These are phyloP conservation scores for Hyparrhenia diplandra DNA, from an alignment of 176 grass and related monocot genomes.

Conservation along the genomic window DNA sequence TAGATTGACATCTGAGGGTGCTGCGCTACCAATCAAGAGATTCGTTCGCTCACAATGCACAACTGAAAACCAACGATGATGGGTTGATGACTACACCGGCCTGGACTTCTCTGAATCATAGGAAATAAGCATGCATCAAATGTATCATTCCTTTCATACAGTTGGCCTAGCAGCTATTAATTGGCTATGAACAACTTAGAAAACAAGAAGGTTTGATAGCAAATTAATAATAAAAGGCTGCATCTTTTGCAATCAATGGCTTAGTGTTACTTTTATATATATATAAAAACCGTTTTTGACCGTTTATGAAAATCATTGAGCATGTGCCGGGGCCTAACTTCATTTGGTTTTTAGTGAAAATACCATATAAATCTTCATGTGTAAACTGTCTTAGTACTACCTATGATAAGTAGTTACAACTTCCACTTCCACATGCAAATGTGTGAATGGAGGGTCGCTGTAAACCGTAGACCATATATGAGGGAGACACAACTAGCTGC, in stretches of 20 bases:
- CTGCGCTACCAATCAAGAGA: not conserved
- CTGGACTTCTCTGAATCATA: not conserved
- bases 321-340: not conserved
- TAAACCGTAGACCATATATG: not conserved
- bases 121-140: not conserved
- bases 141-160: not conserved
- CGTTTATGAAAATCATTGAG: not conserved
- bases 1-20: not conserved
- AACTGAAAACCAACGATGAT: not conserved
- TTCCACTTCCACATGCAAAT: not conserved
- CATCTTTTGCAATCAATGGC: not conserved
- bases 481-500: not conserved
- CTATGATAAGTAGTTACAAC: constrained; percentile 3
- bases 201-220: not conserved
- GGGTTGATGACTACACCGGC: not conserved
- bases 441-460: not conserved
- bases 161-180: not conserved
- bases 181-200: not conserved
- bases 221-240: too few species aligned
- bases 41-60: not conserved
- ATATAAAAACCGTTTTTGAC: not conserved
- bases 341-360: not conserved
- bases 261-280: not conserved
- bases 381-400: not conserved
- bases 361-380: not conserved